These are phyloP conservation scores for Jackrogersella multiformis DNA, from an alignment of 495 filamentous ascomycete genomes.

Conservation along the genomic window DNA sequence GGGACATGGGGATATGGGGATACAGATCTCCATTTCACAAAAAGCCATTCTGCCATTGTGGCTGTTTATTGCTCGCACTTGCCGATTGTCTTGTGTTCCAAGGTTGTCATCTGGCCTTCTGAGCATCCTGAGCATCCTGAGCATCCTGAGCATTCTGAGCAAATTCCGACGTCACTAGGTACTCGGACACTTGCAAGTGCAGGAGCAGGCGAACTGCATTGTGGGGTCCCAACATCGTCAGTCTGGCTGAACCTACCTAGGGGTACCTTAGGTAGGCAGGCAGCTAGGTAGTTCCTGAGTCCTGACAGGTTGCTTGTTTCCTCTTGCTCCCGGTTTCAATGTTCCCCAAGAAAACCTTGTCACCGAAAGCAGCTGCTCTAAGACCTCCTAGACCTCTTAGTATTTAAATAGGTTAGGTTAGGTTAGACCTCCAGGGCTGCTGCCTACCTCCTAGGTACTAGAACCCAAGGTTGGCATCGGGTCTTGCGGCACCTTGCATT, in stretches of 20 bases:
- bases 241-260: constrained; percentile 12
- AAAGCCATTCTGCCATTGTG: neutral
- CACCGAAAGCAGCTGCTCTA: constrained; percentile 23
- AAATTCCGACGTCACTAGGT: constrained; percentile 28
- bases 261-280: too few relatives aligned
- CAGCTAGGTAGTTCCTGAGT: too few relatives aligned
- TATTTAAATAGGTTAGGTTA: constrained; percentile 14
- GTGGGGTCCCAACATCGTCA: constrained; percentile 34
- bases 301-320: constrained; percentile 22
- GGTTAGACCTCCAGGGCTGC: too few relatives aligned
- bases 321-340: too few relatives aligned
- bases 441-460: neutral
- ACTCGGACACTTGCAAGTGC: constrained; percentile 24
- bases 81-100: too few relatives aligned
- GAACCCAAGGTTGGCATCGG: constrained; percentile 19
- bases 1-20: neutral
- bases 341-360: constrained; percentile 23
- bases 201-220: constrained; percentile 37
- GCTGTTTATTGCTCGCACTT: constrained; percentile 6
- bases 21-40: constrained; percentile 18
- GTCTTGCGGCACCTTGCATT: constrained; percentile 38
- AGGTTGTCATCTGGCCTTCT: neutral
- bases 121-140: too few relatives aligned
- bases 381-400: neutral
- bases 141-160: too few relatives aligned